Percentiles rank a stretch among this genome's conserved stretches.
Evolutionary conservation across 2,329 filamentous ascomycete genomes (phyloP).

Genomic region (Thielaviopsis ethacetica): DNA sequence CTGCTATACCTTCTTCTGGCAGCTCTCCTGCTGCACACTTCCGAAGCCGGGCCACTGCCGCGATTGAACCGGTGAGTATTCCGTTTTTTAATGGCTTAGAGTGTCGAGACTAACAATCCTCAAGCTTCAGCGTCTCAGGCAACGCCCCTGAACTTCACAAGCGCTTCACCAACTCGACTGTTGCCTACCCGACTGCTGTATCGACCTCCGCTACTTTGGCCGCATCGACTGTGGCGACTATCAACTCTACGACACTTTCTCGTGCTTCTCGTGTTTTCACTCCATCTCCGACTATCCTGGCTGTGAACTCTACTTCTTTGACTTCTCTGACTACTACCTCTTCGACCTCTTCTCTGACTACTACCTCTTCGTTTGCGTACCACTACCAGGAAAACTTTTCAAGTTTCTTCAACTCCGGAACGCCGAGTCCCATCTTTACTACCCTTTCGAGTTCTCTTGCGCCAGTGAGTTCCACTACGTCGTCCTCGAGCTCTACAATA

Average conservation of each 20-base stretch:
- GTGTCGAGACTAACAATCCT: neutral
- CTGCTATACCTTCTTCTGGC: neutral
- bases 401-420: slow-evolving; percentile 4
- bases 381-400: neutral
- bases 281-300: neutral
- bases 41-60: neutral
- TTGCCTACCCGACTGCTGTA: neutral
- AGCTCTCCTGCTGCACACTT: neutral
- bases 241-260: neutral
- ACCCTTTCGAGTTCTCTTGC: neutral
- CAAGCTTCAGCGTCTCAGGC: neutral
- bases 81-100: neutral
- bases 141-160: neutral
- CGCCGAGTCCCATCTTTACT: slow-evolving; percentile 9
- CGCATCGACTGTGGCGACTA: too few relatives aligned
- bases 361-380: neutral
- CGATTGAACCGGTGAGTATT: neutral
- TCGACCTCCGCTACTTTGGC: neutral
- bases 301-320: neutral
- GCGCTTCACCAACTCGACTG: neutral
- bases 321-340: neutral
- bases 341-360: neutral
- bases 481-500: neutral
- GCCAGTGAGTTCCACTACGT: neutral
- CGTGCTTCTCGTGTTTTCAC: neutral